Evolutionary conservation across 1,284 basidiomycete species (phyloP), one percentile per base, ranked within the genome.

Genomic region (Inonotus hispidus): DNA sequence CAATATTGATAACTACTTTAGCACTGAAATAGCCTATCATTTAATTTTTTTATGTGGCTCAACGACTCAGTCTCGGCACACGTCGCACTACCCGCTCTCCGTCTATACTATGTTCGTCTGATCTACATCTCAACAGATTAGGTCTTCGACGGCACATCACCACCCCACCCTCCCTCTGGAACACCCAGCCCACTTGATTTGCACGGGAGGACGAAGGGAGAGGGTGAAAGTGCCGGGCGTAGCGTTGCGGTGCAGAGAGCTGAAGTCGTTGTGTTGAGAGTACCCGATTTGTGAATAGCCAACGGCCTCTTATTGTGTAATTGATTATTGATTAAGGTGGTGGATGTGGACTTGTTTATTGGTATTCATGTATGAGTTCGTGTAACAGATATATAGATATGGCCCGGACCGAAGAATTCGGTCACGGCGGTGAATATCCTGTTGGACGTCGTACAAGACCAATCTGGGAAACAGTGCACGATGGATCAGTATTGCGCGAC

Each of bases 401-500:
- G 92, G 91, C 0, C 88, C 89, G 2, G 82, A 3, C 82, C 83
- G 27, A 82, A 82, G 58, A 91, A 92, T 67, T 80, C 84, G 3
- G 92, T 93, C 66, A 84, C 83, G 6, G 90, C 92, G 0, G 79
- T 94, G 62, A 93, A 93, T 68, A 79, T 89, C 62, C 78, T 94
- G 11, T 70, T 93, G 25, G 90, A 93, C 69, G 75, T 92, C 50
- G 89, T 93, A 0, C 75, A 81, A 63, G 88, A 92, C 68, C 88
- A 87, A 68, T 87, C 87, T 7, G 87, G 87, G 4, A 90, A 90
- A 72, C 75, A 75, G 54, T 91, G 91, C 75, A 89, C 83, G 69
- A 93, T 93, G 92, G 92, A 94, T 69, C 88, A 93, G n/a, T n/a
- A n/a, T 72, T 93, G 84, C 69, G 90, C 89, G 13, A 89, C 85